Conservation (phyloP, 768 basidiomycete genomes). For the Phylloporus sp. region DNA sequence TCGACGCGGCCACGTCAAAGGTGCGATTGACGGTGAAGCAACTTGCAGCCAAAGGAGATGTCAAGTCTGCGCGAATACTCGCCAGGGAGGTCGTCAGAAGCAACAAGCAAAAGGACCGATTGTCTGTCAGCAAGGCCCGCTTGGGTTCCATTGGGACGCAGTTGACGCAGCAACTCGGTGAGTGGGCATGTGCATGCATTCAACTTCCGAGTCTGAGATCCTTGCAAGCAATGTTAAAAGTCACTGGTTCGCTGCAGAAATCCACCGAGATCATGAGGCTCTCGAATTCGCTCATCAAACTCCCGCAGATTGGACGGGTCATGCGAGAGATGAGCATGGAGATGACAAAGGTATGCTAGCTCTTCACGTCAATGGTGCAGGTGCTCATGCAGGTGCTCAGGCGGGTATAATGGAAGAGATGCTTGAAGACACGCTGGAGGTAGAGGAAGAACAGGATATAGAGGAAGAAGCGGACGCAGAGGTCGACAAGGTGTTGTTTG, state of each 20-base stretch:
- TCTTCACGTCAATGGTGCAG: not conserved
- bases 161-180: slow-evolving; percentile 88
- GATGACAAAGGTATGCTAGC: slow-evolving; percentile 84
- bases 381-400: slow-evolving; percentile 38
- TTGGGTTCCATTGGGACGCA: slow-evolving; percentile 89
- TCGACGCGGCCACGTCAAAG: slow-evolving; percentile 79
- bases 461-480: slow-evolving; percentile 97
- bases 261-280: slow-evolving; percentile 99
- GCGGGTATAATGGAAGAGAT: slow-evolving; percentile 98
- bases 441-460: slow-evolving; percentile 92
- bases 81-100: slow-evolving; percentile 94
- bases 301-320: slow-evolving; percentile 86
- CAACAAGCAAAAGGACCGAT: slow-evolving; percentile 88
- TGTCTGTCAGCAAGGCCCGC: slow-evolving; percentile 90
- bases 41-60: slow-evolving; percentile 86
- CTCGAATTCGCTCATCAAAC: slow-evolving; percentile 85
- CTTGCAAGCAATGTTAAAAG: slow-evolving; percentile 83
- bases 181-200: slow-evolving; percentile 25
- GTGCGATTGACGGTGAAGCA: slow-evolving; percentile 79
- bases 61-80: slow-evolving; percentile 88
- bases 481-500: slow-evolving; percentile 93
- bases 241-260: slow-evolving; percentile 96
- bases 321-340: slow-evolving; percentile 99
- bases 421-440: slow-evolving; percentile 88
- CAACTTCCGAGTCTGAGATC: not conserved